These are phyloP conservation scores for Eucalyptus cloeziana DNA, from an alignment of 345 rosid species.

Conservation along the genomic window DNA sequence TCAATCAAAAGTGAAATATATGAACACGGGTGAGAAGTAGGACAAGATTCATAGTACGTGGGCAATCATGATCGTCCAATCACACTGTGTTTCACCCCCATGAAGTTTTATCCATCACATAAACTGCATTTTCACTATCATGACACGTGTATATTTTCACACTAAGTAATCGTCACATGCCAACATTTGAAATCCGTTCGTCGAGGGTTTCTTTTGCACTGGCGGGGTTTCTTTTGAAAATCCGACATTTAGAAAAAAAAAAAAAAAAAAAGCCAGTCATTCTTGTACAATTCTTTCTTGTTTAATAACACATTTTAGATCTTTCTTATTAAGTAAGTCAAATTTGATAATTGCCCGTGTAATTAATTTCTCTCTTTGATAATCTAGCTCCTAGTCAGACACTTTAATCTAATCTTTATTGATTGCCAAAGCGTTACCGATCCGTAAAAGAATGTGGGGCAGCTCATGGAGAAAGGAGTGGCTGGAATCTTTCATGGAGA, in stretches of 20 bases:
- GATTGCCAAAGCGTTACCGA: too few species aligned
- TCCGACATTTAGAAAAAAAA: not conserved
- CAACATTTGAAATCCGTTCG: not conserved
- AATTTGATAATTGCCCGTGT: too few species aligned
- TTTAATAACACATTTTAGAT: not conserved
- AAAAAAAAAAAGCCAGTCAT: not conserved
- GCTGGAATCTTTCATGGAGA: too few species aligned
- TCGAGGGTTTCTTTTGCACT: not conserved
- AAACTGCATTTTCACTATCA: not conserved
- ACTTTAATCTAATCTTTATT: too few species aligned
- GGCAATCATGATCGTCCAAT: not conserved
- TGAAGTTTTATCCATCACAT: not conserved
- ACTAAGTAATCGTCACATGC: not conserved
- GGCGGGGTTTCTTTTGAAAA: not conserved
- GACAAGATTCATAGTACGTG: too few species aligned
- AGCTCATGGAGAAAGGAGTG: too few species aligned
- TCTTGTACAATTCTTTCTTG: not conserved
- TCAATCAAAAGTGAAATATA: too few species aligned
- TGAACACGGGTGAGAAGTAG: too few species aligned
- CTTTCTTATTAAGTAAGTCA: not conserved
- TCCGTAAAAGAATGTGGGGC: too few species aligned
- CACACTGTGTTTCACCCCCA: not conserved
- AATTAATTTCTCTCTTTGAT: too few species aligned
- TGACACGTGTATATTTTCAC: not conserved
- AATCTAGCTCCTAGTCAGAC: too few species aligned